Evolutionary conservation across 805 yeast genomes (phyloP).

Genomic region (Wickerhamomyces mucosus): DNA sequence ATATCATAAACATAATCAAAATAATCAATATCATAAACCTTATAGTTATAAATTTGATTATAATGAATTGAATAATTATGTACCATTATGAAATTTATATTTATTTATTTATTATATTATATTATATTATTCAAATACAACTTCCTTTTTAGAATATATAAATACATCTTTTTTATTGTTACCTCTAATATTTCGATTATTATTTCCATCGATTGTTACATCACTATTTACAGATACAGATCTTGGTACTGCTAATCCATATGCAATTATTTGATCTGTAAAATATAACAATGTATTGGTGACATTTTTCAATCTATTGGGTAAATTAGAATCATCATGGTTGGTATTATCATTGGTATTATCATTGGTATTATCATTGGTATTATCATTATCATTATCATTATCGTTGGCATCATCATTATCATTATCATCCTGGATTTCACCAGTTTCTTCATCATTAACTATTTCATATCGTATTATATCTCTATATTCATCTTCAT

Average conservation of each 20-base stretch:
- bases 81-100: too few relatives aligned
- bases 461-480: constrained; percentile 15
- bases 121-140: constrained; percentile 33
- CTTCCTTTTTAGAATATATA: constrained; percentile 33
- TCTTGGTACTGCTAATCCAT: constrained; percentile 48
- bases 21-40: too few relatives aligned
- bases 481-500: constrained; percentile 48
- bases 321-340: constrained; percentile 1
- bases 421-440: constrained; percentile 5
- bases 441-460: constrained; percentile 10
- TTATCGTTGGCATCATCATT: constrained; percentile 2
- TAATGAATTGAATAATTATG: too few relatives aligned
- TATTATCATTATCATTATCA: constrained; percentile 13
- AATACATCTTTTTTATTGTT: constrained; percentile 26
- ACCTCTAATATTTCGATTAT: constrained; percentile 14
- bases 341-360: constrained; percentile 1
- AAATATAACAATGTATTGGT: constrained; percentile 31
- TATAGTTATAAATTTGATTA: too few relatives aligned
- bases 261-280: constrained; percentile 46
- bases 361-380: constrained; percentile 4
- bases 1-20: too few relatives aligned
- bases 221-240: constrained; percentile 28
- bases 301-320: constrained; percentile 15
- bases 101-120: too few relatives aligned
- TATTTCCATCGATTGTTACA: constrained; percentile 9